Conservation (phyloP, 495 filamentous ascomycete genomes). For the Tuber indicum region DNA sequence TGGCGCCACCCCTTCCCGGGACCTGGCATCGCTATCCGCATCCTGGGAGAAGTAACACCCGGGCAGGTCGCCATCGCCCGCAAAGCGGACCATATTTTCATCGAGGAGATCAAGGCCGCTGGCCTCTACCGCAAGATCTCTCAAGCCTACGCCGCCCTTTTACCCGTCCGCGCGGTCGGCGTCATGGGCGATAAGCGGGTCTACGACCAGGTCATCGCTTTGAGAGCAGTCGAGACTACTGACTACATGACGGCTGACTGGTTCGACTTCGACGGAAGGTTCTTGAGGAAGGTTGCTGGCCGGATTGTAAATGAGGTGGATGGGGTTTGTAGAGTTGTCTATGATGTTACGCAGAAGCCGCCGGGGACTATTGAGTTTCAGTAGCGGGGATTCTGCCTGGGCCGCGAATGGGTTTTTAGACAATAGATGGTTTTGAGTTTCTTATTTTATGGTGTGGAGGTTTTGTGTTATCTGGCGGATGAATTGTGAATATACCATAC, state of each 20-base stretch:
- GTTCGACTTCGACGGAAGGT: conserved; percentile 59
- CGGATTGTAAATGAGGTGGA: conserved; percentile 81
- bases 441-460: not conserved
- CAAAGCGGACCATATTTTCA: conserved; percentile 82
- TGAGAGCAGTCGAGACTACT: conserved; percentile 68
- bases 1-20: conserved; percentile 78
- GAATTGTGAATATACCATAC: not conserved
- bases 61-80: conserved; percentile 74
- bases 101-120: conserved; percentile 73
- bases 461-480: not conserved
- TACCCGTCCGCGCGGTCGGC: conserved; percentile 65
- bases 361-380: conserved; percentile 74
- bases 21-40: conserved; percentile 81
- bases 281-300: conserved; percentile 61
- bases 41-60: conserved; percentile 78
- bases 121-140: conserved; percentile 75
- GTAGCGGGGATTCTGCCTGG: conserved; percentile 43
- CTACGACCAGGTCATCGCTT: conserved; percentile 51
- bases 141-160: conserved; percentile 77
- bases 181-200: conserved; percentile 74
- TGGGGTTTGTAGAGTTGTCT: conserved; percentile 61
- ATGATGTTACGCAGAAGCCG: conserved; percentile 66
- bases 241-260: conserved; percentile 81
- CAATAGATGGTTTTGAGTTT: not conserved
- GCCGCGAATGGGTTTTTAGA: not conserved